These are phyloP conservation scores for Cardamine chenopodiifolia DNA, from an alignment of 345 rosid genomes.

Conservation along the genomic window DNA sequence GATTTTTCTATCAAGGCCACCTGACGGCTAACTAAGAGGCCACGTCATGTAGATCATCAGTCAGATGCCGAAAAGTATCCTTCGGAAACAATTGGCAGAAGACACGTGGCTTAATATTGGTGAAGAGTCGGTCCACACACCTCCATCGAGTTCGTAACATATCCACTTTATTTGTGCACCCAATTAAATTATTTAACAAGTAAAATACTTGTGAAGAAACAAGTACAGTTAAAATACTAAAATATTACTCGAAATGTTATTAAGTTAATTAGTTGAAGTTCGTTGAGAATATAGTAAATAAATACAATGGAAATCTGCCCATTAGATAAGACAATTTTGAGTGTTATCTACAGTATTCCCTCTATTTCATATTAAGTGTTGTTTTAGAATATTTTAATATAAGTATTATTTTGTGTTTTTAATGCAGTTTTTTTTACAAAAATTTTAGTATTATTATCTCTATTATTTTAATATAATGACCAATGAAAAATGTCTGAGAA, in stretches of 20 bases:
- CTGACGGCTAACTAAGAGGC: background rate
- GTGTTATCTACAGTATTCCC: too few relatives aligned
- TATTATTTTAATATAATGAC: too few relatives aligned
- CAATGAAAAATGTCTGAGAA: too few relatives aligned
- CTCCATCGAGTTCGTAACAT: constrained; percentile 25
- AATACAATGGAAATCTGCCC: background rate
- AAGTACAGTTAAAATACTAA: constrained; percentile 21
- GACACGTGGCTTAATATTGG: constrained; percentile 30
- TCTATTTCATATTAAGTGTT: too few relatives aligned
- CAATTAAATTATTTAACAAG: constrained; percentile 20
- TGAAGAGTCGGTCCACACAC: constrained; percentile 35
- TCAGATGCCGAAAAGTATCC: constrained; percentile 19
- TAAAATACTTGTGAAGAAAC: background rate
- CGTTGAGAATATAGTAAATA: constrained; percentile 1
- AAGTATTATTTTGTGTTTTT: too few relatives aligned
- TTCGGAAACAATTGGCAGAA: constrained; percentile 23
- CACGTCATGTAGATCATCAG: constrained; percentile 18
- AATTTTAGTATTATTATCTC: too few relatives aligned
- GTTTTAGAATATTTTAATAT: too few relatives aligned
- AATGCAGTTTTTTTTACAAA: too few relatives aligned
- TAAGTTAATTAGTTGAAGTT: constrained; percentile 26
- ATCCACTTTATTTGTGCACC: constrained; percentile 30
- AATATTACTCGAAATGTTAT: constrained; percentile 23
- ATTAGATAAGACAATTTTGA: constrained; percentile 22
- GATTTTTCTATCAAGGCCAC: constrained; percentile 5